These are phyloP conservation scores for Pseudopyrenochaeta lycopersici DNA, from an alignment of 2,329 filamentous ascomycete genomes.

Conservation along the genomic window DNA sequence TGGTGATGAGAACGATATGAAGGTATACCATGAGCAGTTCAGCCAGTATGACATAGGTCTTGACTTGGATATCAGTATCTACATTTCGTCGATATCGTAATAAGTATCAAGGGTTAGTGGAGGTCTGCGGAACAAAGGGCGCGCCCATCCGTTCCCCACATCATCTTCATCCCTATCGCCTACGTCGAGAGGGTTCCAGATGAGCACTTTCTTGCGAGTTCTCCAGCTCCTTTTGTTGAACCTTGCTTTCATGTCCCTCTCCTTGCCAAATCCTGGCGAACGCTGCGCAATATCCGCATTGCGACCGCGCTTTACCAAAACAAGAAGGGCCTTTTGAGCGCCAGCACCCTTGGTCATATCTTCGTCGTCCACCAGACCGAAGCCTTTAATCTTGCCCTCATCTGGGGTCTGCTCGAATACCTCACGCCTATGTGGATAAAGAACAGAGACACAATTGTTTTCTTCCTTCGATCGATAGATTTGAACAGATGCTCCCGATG, in stretches of 20 bases:
- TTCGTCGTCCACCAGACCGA: constrained; percentile 18
- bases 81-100: constrained; percentile 22
- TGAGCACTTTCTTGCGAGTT: constrained; percentile 20
- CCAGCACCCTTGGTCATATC: constrained; percentile 15
- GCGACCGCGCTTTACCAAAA: constrained; percentile 18
- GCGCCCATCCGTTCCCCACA: constrained; percentile 21
- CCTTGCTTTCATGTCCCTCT: constrained; percentile 20
- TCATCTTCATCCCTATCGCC: constrained; percentile 18
- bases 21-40: too few species aligned
- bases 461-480: constrained; percentile 16
- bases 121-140: constrained; percentile 16
- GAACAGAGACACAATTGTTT: constrained; percentile 11
- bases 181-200: constrained; percentile 17
- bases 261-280: constrained; percentile 19
- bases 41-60: too few species aligned
- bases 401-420: constrained; percentile 12
- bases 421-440: constrained; percentile 12
- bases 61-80: neutral
- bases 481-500: constrained; percentile 11
- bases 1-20: too few species aligned
- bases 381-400: constrained; percentile 8
- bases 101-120: constrained; percentile 16
- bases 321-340: constrained; percentile 13
- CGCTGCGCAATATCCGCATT: constrained; percentile 11
- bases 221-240: constrained; percentile 22